Evolutionary conservation across 78 protist species (phyloP), one percentile per base, ranked within the genome.

Genomic region (Guillardia theta): DNA sequence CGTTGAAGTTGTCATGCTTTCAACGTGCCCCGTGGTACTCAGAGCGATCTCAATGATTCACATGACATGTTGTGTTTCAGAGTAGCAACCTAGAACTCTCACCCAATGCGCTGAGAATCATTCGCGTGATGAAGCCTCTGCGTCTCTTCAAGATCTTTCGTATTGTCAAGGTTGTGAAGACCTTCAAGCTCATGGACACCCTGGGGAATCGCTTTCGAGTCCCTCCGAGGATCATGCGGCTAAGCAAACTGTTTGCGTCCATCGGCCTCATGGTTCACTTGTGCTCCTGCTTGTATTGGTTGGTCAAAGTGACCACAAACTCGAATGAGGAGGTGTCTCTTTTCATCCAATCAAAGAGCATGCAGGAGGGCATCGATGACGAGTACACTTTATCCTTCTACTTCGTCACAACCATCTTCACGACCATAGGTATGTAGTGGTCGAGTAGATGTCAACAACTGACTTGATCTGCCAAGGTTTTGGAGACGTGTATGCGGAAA

Each of bases 121-220:
- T 24, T 1, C 83, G 83, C 41, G 83, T 78, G 48, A 18, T 78
- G 43, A 78, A 78, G 90, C 90, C 90, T 19, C 90, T 78, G 90
- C 90, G 90, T 27, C 30, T 78, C 44, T 12, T 78, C 90, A 78
- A 78, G 48, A 12, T 78, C 44, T 43, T 78, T 3, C 45, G 90
- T 36, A 48, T 78, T 19, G 15, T 78, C 50, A 78, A 78, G 90
- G 90, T n/a, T 22, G 44, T 78, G 1, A 44, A 43, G 24, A 1
- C 44, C 8, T 33, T 70, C 46, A 15, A 24, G 36, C 27, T 70
- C 1, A 22, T 70, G 10, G 83, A 70, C 41, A 10, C 15, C 83
- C 10, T 70, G 46, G 83, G 36, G 83, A 4, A 15, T 15, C 10
- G 10, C 83, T 22, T 70, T 1, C 83, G 83, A 22, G 46, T 24